Base-by-base conservation (phyloP, 495 filamentous ascomycete genomes). In the Penicillium diatomitis region DNA sequence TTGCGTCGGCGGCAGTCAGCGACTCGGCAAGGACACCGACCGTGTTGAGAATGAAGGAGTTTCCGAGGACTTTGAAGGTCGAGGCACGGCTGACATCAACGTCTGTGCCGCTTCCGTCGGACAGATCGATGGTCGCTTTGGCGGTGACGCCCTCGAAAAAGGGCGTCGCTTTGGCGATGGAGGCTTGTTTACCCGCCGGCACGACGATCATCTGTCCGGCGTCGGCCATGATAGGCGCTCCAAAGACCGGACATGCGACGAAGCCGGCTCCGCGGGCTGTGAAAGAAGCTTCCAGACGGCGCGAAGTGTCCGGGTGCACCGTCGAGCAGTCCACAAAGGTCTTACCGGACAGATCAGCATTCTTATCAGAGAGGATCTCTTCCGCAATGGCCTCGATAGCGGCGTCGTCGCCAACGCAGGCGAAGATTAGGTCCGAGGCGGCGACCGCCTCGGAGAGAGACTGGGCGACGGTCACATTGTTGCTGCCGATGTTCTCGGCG, bases 31-130 rank as follows among this genome's bases (percentile, higher is more conserved):
- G 65, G 30, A 82, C 73, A 60, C 90, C 85, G 12, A 92, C 80
- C 69, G 89, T 90, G 63, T 86, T 83, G 31, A 95, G 60, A 54
- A 96, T 78, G 67, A 95, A 90, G 6, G 83, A 86, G 62, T 96
- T 96, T 31, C 89, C 90, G 10, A 92, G 75, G 38, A 95, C 64
- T 67, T 96, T 96, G 27, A 96, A 70, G 30, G 58, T 60, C 4
- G 55, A 41, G 8, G 69, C 67, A n/a, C 50, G 49, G 35, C 64
- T 63, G 37, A 69, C 66, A 37, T 71, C 67, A 31, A 53, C 52
- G 35, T 67, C 60, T 1, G 10, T 46, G 2, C 60, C 60, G 5
- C 38, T 51, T 1, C 57, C 53, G 31, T 35, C 50, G 6, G 61
- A 49, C 9, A 68, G 41, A 30, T 88, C 78, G 59, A 96, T 83